Conservation (phyloP, 768 basidiomycete species). For the Trametes sanguinea region DNA sequence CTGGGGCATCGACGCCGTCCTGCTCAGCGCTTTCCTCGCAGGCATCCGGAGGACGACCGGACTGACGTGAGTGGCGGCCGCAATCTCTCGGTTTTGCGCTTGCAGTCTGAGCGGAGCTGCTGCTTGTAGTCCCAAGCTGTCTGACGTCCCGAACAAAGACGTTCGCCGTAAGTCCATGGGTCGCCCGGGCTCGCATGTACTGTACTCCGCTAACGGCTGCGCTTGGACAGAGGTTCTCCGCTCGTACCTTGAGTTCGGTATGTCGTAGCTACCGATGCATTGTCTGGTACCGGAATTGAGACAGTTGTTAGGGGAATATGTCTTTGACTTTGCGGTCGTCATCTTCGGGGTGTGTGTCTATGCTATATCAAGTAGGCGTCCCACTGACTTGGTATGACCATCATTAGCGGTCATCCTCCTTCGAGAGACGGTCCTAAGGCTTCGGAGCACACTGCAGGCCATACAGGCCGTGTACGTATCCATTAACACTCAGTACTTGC, state of each 20-base stretch:
- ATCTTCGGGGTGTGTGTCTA: constrained; percentile 67
- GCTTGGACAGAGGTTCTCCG: constrained; percentile 59
- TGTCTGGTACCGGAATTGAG: not conserved
- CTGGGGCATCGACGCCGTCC: constrained; percentile 73
- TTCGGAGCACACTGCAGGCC: too few relatives aligned
- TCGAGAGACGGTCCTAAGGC: constrained; percentile 52
- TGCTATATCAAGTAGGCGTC: constrained; percentile 1
- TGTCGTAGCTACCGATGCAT: constrained; percentile 25
- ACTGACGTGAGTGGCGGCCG: constrained; percentile 62
- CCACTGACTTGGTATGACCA: not conserved
- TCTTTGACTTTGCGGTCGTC: constrained; percentile 85
- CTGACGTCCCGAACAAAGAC: constrained; percentile 85
- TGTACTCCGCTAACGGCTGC: not conserved
- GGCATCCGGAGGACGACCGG: constrained; percentile 85
- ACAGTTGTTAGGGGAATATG: constrained; percentile 68
- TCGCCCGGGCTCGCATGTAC: not conserved
- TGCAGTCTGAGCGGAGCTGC: too few relatives aligned
- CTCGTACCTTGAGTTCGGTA: constrained; percentile 81
- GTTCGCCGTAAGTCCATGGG: constrained; percentile 64
- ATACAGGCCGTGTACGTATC: too few relatives aligned
- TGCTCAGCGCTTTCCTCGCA: constrained; percentile 80
- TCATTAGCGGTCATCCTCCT: constrained; percentile 66
- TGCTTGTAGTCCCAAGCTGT: constrained; percentile 62
- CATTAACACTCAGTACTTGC: too few relatives aligned
- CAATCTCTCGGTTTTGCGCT: not conserved